phyloP scores from a whole-genome alignment of 1,284 basidiomycete genomes.

The Puccinia horiana region DNA sequence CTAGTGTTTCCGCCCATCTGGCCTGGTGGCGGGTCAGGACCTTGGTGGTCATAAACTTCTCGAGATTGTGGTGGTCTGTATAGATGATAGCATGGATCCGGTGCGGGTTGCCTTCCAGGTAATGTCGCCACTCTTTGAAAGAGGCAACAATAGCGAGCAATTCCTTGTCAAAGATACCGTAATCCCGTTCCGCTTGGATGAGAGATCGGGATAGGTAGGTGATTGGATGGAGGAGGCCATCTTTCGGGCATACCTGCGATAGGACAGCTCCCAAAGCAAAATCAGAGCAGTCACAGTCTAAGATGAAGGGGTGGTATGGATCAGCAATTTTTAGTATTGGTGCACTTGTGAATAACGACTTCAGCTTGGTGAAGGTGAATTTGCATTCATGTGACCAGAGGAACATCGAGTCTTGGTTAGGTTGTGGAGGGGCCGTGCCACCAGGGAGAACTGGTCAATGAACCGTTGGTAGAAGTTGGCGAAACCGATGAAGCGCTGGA shows the following conservation, averaged over 20 bases:
- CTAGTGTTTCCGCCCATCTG: neutral
- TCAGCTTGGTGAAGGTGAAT: neutral
- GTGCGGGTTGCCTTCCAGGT: neutral
- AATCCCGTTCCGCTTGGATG: neutral
- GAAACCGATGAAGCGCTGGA: neutral
- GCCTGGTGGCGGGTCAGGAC: neutral
- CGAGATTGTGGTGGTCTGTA: constrained; percentile 1
- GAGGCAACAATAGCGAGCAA: neutral
- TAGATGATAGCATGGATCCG: neutral
- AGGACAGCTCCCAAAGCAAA: constrained; percentile 15
- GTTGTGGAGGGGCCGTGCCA: constrained; percentile 1
- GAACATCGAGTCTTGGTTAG: neutral
- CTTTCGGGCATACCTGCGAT: neutral
- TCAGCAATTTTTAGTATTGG: too few relatives aligned
- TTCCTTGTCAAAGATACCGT: constrained; percentile 24
- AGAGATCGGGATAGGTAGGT: neutral
- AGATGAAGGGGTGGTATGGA: neutral
- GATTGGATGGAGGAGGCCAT: neutral
- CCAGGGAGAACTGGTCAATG: neutral
- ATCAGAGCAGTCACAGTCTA: constrained; percentile 27
- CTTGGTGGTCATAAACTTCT: constrained; percentile 17
- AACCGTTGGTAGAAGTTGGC: neutral
- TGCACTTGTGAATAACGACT: neutral
- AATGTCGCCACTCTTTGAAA: constrained; percentile 3
- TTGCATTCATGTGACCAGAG: neutral